Percentiles rank a stretch among this genome's conserved stretches.
Evolutionary conservation across 495 filamentous ascomycete genomes (phyloP).

Genomic region (Talaromyces nanjingensis): DNA sequence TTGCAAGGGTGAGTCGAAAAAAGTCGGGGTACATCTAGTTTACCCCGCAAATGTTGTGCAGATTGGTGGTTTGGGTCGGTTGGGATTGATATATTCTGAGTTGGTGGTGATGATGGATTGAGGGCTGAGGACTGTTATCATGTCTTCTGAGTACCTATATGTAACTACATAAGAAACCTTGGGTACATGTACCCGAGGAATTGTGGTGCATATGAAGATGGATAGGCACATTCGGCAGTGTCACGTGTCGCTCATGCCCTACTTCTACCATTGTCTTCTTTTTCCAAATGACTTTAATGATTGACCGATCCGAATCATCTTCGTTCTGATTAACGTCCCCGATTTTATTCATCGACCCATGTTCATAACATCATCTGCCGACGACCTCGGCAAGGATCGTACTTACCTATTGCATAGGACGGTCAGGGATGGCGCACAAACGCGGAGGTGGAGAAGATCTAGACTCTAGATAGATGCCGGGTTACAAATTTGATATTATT

Average conservation of each 20-base stretch:
- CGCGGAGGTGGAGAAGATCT: background rate
- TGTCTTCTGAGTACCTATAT: background rate
- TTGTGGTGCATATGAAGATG: background rate
- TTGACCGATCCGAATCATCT: background rate
- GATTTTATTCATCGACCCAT: background rate
- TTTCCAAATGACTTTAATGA: background rate
- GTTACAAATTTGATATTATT: background rate
- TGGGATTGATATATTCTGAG: background rate
- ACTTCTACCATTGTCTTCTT: background rate
- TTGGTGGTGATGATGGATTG: background rate
- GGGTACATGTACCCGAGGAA: background rate
- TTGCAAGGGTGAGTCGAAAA: background rate
- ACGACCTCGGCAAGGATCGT: conserved; percentile 1
- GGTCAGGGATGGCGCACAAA: background rate
- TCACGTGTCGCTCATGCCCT: conserved; percentile 4
- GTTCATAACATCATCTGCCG: background rate
- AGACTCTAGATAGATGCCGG: background rate
- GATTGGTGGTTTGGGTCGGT: background rate
- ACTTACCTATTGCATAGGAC: background rate
- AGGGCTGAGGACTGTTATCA: background rate
- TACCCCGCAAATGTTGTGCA: conserved; percentile 3
- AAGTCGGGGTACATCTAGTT: conserved; percentile 1
- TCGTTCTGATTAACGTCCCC: background rate
- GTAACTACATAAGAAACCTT: background rate
- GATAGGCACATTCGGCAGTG: background rate